Percentiles rank a stretch among this genome's conserved stretches.
Conservation (phyloP, 331 rosid species). For the Malus hybrid region DNA sequence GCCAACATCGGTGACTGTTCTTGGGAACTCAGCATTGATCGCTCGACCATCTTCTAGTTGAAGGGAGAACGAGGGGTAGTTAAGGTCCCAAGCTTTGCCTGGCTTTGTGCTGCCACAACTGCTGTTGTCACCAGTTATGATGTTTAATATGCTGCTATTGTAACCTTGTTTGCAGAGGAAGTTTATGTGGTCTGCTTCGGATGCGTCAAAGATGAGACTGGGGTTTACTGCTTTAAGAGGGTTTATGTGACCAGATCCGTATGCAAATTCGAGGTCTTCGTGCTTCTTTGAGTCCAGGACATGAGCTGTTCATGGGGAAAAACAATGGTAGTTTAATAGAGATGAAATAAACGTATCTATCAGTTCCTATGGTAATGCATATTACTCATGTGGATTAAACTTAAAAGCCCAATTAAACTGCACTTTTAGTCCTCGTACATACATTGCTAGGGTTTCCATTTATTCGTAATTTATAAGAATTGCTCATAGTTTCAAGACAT, state of each 20-base stretch:
- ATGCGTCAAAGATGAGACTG: constrained; percentile 11
- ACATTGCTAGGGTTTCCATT: too few species aligned
- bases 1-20: constrained; percentile 28
- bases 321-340: neutral
- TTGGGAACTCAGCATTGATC: constrained; percentile 4
- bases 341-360: too few species aligned
- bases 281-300: constrained; percentile 6
- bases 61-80: constrained; percentile 26
- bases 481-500: too few species aligned
- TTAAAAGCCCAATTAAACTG: too few species aligned
- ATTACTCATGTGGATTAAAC: too few species aligned
- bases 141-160: neutral
- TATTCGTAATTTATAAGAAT: too few species aligned
- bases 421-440: too few species aligned
- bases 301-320: constrained; percentile 9
- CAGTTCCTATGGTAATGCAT: too few species aligned
- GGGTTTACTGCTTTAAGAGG: constrained; percentile 12
- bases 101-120: neutral
- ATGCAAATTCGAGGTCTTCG: constrained; percentile 12
- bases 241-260: constrained; percentile 26
- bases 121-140: constrained; percentile 9
- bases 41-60: neutral
- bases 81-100: constrained; percentile 22
- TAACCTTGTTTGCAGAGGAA: constrained; percentile 24
- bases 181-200: neutral